These are phyloP conservation scores for Ocimum tenuiflorum DNA, from an alignment of 257 asterid genomes.

Conservation along the genomic window DNA sequence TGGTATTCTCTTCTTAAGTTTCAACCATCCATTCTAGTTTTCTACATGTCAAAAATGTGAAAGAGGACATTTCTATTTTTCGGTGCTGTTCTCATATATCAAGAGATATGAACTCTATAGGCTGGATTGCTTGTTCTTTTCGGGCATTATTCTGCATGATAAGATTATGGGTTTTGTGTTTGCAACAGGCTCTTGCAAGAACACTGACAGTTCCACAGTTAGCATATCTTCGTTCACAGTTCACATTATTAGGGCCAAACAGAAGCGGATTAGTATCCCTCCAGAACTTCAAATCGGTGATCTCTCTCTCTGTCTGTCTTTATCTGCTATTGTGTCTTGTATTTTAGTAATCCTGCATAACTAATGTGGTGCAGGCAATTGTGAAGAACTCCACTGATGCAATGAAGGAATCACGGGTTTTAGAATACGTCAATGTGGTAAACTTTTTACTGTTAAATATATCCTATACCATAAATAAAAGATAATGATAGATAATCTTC, in stretches of 20 bases:
- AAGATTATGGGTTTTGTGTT: neutral
- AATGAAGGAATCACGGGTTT: conserved; percentile 79
- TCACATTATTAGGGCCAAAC: conserved; percentile 69
- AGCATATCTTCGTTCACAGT: conserved; percentile 74
- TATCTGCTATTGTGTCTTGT: neutral
- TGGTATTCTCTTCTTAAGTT: neutral
- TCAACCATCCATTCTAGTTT: neutral
- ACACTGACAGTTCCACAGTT: conserved; percentile 64
- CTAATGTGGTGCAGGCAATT: conserved; percentile 45
- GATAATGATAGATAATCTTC: no score
- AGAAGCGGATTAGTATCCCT: conserved; percentile 61
- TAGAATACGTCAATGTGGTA: conserved; percentile 72
- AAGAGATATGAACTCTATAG: neutral
- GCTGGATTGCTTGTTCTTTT: neutral
- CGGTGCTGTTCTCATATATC: neutral
- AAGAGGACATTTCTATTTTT: neutral
- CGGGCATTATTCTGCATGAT: neutral
- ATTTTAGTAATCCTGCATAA: neutral
- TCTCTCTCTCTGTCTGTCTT: conserved; percentile 13
- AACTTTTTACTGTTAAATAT: neutral
- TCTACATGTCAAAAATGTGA: neutral
- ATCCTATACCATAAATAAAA: no score
- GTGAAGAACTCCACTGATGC: conserved; percentile 69
- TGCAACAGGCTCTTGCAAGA: conserved; percentile 68
- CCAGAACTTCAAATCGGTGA: conserved; percentile 59